phyloP scores from a whole-genome alignment of 2,329 filamentous ascomycete species.

The Fusarium sp. region DNA sequence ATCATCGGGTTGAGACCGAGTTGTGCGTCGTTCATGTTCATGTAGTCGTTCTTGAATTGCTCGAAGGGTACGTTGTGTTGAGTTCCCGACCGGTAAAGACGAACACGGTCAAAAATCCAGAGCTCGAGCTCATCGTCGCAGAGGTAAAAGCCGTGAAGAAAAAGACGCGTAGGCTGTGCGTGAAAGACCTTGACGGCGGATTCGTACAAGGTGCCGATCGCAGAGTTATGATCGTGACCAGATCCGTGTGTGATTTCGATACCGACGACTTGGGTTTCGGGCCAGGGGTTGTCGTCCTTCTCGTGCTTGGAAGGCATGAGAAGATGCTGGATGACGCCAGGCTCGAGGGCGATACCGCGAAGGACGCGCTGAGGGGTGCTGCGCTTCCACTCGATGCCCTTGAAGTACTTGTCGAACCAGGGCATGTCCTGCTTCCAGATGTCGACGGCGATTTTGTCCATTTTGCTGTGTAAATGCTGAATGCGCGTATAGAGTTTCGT shows the following conservation, averaged over 20 bases:
- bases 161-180: background rate
- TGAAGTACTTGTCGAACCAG: slow-evolving; percentile 4
- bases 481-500: background rate
- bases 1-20: slow-evolving; percentile 1
- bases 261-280: background rate
- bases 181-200: background rate
- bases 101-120: slow-evolving; percentile 5
- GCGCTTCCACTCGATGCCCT: background rate
- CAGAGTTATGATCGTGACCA: background rate
- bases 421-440: slow-evolving; percentile 3
- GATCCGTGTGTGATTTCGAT: background rate
- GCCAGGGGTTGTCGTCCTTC: background rate
- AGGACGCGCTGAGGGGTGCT: background rate
- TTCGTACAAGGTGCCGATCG: background rate
- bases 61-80: background rate
- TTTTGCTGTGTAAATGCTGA: background rate
- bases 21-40: background rate
- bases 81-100: background rate
- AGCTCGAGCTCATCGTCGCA: background rate
- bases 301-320: background rate
- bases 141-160: slow-evolving; percentile 1
- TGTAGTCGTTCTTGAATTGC: background rate
- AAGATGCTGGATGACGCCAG: background rate
- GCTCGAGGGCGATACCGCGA: background rate
- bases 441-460: slow-evolving; percentile 3